phyloP scores from a whole-genome alignment of 306 rosid species.

The Trifolium fragiferum region DNA sequence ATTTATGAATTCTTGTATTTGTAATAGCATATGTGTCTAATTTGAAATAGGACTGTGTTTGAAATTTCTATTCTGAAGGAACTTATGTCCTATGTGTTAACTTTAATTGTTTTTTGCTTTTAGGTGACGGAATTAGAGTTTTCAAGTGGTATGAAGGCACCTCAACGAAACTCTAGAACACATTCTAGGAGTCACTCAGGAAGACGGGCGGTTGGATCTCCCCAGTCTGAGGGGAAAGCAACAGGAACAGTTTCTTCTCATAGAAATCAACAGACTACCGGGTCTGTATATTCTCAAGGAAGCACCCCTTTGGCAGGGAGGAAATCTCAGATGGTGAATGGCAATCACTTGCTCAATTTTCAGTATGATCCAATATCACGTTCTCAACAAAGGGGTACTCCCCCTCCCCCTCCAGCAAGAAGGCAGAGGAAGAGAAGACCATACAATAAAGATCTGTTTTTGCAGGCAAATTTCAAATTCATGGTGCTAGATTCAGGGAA shows the following conservation, averaged over 20 bases:
- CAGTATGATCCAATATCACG: slow-evolving; percentile 88
- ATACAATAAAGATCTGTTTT: slow-evolving; percentile 86
- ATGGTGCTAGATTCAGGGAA: slow-evolving; percentile 83
- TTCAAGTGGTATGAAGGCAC: slow-evolving; percentile 43
- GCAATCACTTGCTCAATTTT: slow-evolving; percentile 89
- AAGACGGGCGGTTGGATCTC: slow-evolving; percentile 54
- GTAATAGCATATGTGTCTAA: not conserved
- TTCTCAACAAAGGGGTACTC: slow-evolving; percentile 78
- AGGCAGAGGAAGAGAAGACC: slow-evolving; percentile 79
- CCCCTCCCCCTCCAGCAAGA: slow-evolving; percentile 79
- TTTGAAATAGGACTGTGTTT: not conserved
- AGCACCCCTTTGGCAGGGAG: slow-evolving; percentile 61
- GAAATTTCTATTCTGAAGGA: slow-evolving; percentile 8
- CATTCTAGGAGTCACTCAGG: slow-evolving; percentile 54
- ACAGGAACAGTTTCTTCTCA: slow-evolving; percentile 46
- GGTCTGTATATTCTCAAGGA: slow-evolving; percentile 57
- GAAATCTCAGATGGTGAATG: slow-evolving; percentile 72
- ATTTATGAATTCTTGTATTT: not conserved
- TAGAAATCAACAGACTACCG: slow-evolving; percentile 51
- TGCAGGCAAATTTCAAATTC: slow-evolving; percentile 95
- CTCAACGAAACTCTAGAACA: slow-evolving; percentile 52
- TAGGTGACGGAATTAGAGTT: slow-evolving; percentile 66
- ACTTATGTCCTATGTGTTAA: slow-evolving; percentile 5
- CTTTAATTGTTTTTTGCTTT: slow-evolving; percentile 24
- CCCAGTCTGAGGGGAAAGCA: slow-evolving; percentile 53